phyloP scores from a whole-genome alignment of 2,329 filamentous ascomycete species.

The Alternaria tenuissima region DNA sequence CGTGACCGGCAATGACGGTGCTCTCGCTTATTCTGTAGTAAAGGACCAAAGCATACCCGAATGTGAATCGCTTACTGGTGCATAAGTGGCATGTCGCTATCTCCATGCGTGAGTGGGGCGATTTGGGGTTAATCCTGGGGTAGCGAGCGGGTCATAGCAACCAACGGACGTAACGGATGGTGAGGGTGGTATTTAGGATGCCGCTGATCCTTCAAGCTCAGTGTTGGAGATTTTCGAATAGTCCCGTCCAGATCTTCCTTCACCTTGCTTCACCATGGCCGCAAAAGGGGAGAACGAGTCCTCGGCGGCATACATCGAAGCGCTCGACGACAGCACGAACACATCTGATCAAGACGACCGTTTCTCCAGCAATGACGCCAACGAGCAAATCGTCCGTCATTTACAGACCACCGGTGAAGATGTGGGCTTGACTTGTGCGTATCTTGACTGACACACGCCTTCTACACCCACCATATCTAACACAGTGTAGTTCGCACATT shows the following conservation, averaged over 20 bases:
- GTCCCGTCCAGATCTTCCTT: background rate
- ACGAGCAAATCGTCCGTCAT: slow-evolving; percentile 42
- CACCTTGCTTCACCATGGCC: background rate
- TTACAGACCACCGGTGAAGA: slow-evolving; percentile 41
- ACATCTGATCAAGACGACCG: slow-evolving; percentile 17
- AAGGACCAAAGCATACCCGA: background rate
- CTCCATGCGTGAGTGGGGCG: slow-evolving; percentile 23
- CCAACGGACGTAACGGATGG: slow-evolving; percentile 2
- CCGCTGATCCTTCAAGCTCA: slow-evolving; percentile 4
- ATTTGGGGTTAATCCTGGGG: slow-evolving; percentile 11
- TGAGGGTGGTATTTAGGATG: slow-evolving; percentile 12
- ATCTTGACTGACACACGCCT: background rate
- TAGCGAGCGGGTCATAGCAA: background rate
- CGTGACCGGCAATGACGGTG: slow-evolving; percentile 6
- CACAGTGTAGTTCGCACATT: slow-evolving; percentile 20
- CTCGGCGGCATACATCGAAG: slow-evolving; percentile 26
- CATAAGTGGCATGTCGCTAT: slow-evolving; percentile 2
- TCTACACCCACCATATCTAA: background rate
- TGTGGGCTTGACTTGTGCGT: slow-evolving; percentile 38
- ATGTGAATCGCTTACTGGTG: background rate
- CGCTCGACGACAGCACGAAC: slow-evolving; percentile 21
- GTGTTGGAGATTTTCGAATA: background rate
- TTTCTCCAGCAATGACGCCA: slow-evolving; percentile 16
- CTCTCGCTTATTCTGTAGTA: slow-evolving; percentile 9
- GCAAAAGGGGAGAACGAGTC: slow-evolving; percentile 23